A percentile compares a stretch with the other conserved stretches of the same genome.
Evolutionary conservation across 495 filamentous ascomycete species (phyloP).

Genomic region (Penicillium desertorum): DNA sequence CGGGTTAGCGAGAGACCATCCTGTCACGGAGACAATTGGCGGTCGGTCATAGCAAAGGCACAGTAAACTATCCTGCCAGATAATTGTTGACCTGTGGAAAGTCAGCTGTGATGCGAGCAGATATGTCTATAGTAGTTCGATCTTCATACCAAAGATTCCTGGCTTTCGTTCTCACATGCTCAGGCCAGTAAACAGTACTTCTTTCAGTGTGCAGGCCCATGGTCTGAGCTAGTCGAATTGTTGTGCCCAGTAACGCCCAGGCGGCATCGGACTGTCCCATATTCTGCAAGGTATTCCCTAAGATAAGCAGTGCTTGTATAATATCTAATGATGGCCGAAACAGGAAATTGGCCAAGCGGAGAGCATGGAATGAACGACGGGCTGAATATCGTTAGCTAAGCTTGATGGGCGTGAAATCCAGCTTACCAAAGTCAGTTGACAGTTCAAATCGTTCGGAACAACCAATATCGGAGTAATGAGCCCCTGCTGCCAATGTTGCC

Average conservation of each 20-base stretch:
- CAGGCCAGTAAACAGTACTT: constrained; percentile 29
- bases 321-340: constrained; percentile 45
- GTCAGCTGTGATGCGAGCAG: too few relatives aligned
- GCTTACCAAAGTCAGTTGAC: constrained; percentile 21
- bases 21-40: constrained; percentile 29
- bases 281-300: constrained; percentile 50
- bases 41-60: constrained; percentile 40
- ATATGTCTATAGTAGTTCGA: too few relatives aligned
- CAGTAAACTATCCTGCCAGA: constrained; percentile 42
- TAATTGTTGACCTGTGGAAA: constrained; percentile 25
- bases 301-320: constrained; percentile 45
- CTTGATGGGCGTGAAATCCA: too few relatives aligned
- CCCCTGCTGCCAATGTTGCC: constrained; percentile 51
- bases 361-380: constrained; percentile 37
- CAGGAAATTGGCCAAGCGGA: constrained; percentile 48
- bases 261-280: constrained; percentile 51
- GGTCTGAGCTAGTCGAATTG: constrained; percentile 47
- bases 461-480: constrained; percentile 49
- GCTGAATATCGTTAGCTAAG: constrained; percentile 16
- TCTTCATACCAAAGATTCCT: not conserved
- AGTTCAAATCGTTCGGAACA: constrained; percentile 31
- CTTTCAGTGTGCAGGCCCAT: constrained; percentile 41
- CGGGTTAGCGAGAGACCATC: constrained; percentile 10
- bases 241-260: constrained; percentile 47
- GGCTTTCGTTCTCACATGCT: constrained; percentile 26